Evolutionary conservation across 108 stramenopile genomes (phyloP).

Genomic region (Schizochytrium sp.): DNA sequence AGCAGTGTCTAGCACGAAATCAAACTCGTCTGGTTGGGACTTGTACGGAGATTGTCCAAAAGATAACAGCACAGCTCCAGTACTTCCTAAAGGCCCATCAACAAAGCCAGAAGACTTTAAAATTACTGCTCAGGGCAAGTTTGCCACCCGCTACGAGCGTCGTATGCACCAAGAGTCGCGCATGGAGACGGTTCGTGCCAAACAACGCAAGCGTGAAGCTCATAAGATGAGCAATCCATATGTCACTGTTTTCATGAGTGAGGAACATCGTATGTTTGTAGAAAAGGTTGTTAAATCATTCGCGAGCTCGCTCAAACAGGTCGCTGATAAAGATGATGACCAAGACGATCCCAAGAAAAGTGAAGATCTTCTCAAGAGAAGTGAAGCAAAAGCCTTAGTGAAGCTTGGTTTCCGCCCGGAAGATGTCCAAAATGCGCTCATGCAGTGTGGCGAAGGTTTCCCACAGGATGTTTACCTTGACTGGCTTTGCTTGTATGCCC

Average conservation of each 20-base stretch:
- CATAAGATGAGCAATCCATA: neutral
- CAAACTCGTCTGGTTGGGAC: neutral
- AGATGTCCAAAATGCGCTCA: neutral
- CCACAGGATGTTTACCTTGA: conserved; percentile 6
- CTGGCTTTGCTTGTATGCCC: conserved; percentile 57
- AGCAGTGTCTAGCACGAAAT: neutral
- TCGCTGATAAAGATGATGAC: no score
- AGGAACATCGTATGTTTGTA: neutral
- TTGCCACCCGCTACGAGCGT: conserved; percentile 42
- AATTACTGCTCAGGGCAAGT: conserved; percentile 7
- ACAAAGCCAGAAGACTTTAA: conserved; percentile 12
- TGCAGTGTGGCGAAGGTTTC: neutral
- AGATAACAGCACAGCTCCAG: neutral
- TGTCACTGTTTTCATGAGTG: neutral
- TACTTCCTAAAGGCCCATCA: neutral
- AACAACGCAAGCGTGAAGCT: conserved; percentile 18
- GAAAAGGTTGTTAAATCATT: conserved; percentile 4
- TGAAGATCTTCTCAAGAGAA: neutral
- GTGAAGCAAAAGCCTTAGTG: conserved; percentile 18
- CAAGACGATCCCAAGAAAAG: neutral
- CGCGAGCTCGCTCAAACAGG: neutral
- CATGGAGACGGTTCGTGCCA: neutral
- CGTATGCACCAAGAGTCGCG: neutral
- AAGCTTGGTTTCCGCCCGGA: conserved; percentile 12
- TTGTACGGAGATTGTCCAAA: neutral